These are phyloP conservation scores for Zymoseptoria ardabiliae DNA, from an alignment of 2,329 filamentous ascomycete genomes.

Conservation along the genomic window DNA sequence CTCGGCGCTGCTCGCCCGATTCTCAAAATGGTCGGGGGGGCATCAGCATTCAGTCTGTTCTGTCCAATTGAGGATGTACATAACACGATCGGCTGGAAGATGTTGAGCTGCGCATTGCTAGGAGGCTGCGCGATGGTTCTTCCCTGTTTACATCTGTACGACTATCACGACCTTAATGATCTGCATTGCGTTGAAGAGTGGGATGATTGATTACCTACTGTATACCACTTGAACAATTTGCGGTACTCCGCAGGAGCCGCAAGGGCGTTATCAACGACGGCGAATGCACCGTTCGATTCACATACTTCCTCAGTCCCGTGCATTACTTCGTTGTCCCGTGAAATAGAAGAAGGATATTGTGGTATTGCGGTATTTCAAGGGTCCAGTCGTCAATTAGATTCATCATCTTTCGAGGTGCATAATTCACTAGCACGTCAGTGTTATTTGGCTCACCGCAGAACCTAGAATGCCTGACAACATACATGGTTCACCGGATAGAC, in stretches of 20 bases:
- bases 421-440: background rate
- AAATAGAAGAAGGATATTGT: background rate
- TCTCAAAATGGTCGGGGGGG: conserved; percentile 19
- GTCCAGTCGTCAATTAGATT: background rate
- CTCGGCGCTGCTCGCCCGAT: conserved; percentile 19
- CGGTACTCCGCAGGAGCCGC: too few relatives aligned
- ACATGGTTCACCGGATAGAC: background rate
- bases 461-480: background rate
- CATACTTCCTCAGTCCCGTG: too few relatives aligned
- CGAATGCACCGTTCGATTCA: too few relatives aligned
- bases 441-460: background rate
- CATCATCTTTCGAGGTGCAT: background rate
- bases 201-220: background rate
- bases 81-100: background rate
- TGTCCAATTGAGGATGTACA: conserved; percentile 13
- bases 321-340: too few relatives aligned
- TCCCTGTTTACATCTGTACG: background rate
- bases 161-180: background rate
- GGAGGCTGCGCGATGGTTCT: background rate
- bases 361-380: background rate
- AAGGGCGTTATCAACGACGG: too few relatives aligned
- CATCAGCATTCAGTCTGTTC: conserved; percentile 29
- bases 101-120: background rate
- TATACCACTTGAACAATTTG: too few relatives aligned
- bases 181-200: background rate